These are phyloP conservation scores for Coccinonectria pachysandricola DNA, from an alignment of 2,329 filamentous ascomycete genomes.

Conservation along the genomic window DNA sequence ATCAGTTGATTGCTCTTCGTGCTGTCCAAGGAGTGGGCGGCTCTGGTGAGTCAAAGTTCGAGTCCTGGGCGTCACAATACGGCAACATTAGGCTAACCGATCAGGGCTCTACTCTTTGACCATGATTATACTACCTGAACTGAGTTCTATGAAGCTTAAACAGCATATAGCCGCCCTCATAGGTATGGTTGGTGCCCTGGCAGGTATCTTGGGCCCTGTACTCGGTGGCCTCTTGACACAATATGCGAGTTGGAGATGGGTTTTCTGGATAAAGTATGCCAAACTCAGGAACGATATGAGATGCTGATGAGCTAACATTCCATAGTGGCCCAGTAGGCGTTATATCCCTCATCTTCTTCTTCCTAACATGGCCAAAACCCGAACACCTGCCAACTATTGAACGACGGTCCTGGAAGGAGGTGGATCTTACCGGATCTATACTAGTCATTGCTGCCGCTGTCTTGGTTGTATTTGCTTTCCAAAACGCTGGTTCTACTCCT, in stretches of 20 bases:
- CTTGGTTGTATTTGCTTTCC: conserved; percentile 48
- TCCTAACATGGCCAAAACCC: conserved; percentile 38
- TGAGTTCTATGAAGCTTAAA: conserved; percentile 30
- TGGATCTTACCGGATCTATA: conserved; percentile 44
- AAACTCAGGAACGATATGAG: neutral
- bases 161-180: conserved; percentile 36
- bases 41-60: conserved; percentile 26
- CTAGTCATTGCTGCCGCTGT: conserved; percentile 43
- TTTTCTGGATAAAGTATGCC: conserved; percentile 50
- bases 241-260: conserved; percentile 41
- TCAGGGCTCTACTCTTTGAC: conserved; percentile 43
- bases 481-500: conserved; percentile 32
- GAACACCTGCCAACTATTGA: conserved; percentile 28
- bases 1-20: conserved; percentile 39
- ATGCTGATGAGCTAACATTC: conserved; percentile 2
- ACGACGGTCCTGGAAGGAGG: conserved; percentile 34
- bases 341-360: conserved; percentile 36
- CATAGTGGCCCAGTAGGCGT: conserved; percentile 39
- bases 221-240: conserved; percentile 41
- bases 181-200: conserved; percentile 36
- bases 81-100: neutral
- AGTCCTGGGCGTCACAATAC: neutral
- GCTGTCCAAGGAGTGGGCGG: conserved; percentile 42
- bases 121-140: conserved; percentile 44
- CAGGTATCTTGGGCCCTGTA: conserved; percentile 41